A percentile compares a stretch with the other conserved stretches of the same genome.
Evolutionary conservation across 306 rosid genomes (phyloP).

Genomic region (Myrica gale): DNA sequence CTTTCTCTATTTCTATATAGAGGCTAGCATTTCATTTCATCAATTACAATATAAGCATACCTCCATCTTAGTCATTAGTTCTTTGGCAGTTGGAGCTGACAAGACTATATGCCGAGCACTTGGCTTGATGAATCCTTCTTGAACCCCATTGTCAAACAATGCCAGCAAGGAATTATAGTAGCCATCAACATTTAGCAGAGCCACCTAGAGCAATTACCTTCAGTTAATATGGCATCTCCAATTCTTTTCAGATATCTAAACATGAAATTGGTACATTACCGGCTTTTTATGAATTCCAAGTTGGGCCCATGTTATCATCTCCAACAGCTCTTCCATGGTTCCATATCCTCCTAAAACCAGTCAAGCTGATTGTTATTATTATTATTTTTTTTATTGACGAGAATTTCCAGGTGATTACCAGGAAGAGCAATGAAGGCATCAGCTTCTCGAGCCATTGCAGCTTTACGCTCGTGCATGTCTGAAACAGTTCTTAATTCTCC

Average conservation of each 20-base stretch:
- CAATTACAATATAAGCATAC: constrained; percentile 37
- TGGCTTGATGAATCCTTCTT: constrained; percentile 91
- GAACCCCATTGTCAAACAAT: constrained; percentile 84
- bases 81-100: constrained; percentile 85
- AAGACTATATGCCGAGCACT: constrained; percentile 72
- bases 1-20: too few species aligned
- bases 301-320: constrained; percentile 96
- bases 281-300: constrained; percentile 93
- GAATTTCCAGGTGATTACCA: constrained; percentile 46
- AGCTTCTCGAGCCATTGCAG: constrained; percentile 86
- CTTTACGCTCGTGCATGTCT: constrained; percentile 98
- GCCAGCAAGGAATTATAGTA: constrained; percentile 87
- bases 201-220: constrained; percentile 55
- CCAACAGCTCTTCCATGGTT: constrained; percentile 93
- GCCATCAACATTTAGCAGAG: constrained; percentile 90
- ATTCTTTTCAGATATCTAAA: constrained; percentile 5
- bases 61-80: constrained; percentile 83
- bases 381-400: constrained; percentile 14
- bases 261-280: constrained; percentile 36
- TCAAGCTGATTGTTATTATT: background rate
- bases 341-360: constrained; percentile 80
- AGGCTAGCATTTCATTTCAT: too few species aligned
- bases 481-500: constrained; percentile 90
- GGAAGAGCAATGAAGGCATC: constrained; percentile 97
- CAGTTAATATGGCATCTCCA: constrained; percentile 20